Conservation (phyloP, 1,284 basidiomycete genomes). For the Marasmius sp. region DNA sequence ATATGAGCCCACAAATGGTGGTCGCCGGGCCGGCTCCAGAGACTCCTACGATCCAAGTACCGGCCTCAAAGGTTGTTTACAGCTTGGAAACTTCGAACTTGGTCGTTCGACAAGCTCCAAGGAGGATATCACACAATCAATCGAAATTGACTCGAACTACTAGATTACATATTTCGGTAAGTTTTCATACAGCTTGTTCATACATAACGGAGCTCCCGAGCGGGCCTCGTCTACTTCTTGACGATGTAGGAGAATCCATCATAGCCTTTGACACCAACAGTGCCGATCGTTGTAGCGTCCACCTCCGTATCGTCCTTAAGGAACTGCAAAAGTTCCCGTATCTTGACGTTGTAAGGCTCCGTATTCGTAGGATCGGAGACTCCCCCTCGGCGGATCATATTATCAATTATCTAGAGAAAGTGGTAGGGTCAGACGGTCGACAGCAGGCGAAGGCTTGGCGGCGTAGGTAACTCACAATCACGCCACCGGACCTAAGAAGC, state of each 20-base stretch:
- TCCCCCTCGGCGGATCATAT: constrained; percentile 52
- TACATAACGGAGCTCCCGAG: too few relatives aligned
- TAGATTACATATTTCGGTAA: too few relatives aligned
- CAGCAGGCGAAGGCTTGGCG: neutral
- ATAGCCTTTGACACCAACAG: constrained; percentile 60
- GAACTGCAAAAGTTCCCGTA: constrained; percentile 45
- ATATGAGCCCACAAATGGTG: too few relatives aligned
- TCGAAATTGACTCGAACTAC: too few relatives aligned
- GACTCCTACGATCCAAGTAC: too few relatives aligned
- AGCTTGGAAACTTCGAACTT: too few relatives aligned
- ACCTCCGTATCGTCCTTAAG: constrained; percentile 56
- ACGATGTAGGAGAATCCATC: constrained; percentile 61
- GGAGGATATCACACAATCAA: too few relatives aligned
- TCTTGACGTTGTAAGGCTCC: constrained; percentile 42
- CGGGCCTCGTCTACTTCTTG: neutral
- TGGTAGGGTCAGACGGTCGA: neutral
- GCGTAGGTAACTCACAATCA: constrained; percentile 44
- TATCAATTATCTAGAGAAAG: constrained; percentile 52
- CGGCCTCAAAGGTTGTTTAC: too few relatives aligned
- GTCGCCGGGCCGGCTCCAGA: too few relatives aligned
- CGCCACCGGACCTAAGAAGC: constrained; percentile 49
- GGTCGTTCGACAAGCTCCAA: too few relatives aligned
- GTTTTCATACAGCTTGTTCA: too few relatives aligned
- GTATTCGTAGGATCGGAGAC: constrained; percentile 43
- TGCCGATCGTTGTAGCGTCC: constrained; percentile 59